A percentile compares a stretch with the other conserved stretches of the same genome.
Evolutionary conservation across 2,329 filamentous ascomycete species (phyloP).

Genomic region (Penicillium sp.): DNA sequence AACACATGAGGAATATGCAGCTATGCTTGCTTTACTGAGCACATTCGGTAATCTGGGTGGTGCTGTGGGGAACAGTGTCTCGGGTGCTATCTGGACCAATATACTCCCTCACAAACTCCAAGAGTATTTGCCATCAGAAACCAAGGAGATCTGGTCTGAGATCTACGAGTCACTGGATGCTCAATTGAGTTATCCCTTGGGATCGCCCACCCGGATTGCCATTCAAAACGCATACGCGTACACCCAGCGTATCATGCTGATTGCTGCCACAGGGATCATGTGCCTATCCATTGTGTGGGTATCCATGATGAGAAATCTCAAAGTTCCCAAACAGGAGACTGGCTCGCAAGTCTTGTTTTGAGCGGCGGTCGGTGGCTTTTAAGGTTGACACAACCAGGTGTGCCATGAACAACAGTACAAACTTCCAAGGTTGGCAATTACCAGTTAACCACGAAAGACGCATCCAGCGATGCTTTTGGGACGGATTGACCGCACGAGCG

Average conservation of each 20-base stretch:
- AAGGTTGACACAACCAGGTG: neutral
- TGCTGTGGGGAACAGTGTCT: slow-evolving; percentile 57
- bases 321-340: slow-evolving; percentile 25
- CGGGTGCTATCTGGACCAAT: slow-evolving; percentile 63
- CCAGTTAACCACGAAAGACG: no score
- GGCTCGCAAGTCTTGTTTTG: slow-evolving; percentile 9
- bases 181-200: slow-evolving; percentile 34
- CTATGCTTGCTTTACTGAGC: slow-evolving; percentile 56
- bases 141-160: slow-evolving; percentile 29
- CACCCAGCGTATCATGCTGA: slow-evolving; percentile 52
- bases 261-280: slow-evolving; percentile 48
- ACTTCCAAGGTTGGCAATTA: no score
- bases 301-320: slow-evolving; percentile 51
- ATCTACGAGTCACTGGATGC: slow-evolving; percentile 54
- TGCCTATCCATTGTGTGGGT: slow-evolving; percentile 43
- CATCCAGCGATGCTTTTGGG: no score
- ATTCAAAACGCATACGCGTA: slow-evolving; percentile 49
- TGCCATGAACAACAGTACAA: no score
- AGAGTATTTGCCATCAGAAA: slow-evolving; percentile 44
- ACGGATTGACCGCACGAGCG: no score
- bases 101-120: slow-evolving; percentile 53
- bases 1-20: slow-evolving; percentile 58
- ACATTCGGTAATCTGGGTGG: slow-evolving; percentile 58
- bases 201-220: slow-evolving; percentile 26
- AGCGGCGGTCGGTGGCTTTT: neutral